Conservation (phyloP, 2,329 filamentous ascomycete genomes). For the Ustilaginoidea virens region DNA sequence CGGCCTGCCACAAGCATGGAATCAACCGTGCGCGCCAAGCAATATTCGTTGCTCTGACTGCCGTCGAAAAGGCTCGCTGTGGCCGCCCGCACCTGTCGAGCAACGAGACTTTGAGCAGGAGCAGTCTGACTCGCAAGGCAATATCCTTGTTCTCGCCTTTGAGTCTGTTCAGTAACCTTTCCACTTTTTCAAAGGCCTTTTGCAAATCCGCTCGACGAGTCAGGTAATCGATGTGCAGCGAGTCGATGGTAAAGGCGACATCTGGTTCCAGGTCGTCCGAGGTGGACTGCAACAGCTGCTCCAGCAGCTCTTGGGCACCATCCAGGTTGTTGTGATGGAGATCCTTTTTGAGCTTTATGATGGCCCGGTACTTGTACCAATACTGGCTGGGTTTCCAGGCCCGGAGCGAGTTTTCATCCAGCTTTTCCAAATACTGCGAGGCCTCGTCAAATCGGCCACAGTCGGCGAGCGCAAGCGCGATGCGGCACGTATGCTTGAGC, state of each 20-base stretch:
- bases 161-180: conserved; percentile 24
- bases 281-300: conserved; percentile 35
- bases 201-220: conserved; percentile 30
- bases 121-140: conserved; percentile 51
- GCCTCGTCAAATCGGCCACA: conserved; percentile 59
- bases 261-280: conserved; percentile 36
- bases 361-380: conserved; percentile 49
- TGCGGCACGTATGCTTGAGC: conserved; percentile 57
- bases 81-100: conserved; percentile 53
- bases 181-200: conserved; percentile 31
- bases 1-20: conserved; percentile 56
- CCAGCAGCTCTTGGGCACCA: conserved; percentile 33
- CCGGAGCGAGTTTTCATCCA: conserved; percentile 46
- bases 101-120: conserved; percentile 58
- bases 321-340: conserved; percentile 39
- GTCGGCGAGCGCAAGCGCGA: conserved; percentile 44
- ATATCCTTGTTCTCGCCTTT: conserved; percentile 36
- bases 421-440: conserved; percentile 21
- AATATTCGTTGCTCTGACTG: conserved; percentile 58
- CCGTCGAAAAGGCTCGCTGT: conserved; percentile 61
- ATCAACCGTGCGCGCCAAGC: conserved; percentile 56
- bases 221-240: conserved; percentile 36
- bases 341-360: conserved; percentile 49
- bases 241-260: conserved; percentile 33
- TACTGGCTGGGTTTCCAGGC: conserved; percentile 68